These are phyloP conservation scores for Penicillium waksmanii DNA, from an alignment of 495 filamentous ascomycete species.

Conservation along the genomic window DNA sequence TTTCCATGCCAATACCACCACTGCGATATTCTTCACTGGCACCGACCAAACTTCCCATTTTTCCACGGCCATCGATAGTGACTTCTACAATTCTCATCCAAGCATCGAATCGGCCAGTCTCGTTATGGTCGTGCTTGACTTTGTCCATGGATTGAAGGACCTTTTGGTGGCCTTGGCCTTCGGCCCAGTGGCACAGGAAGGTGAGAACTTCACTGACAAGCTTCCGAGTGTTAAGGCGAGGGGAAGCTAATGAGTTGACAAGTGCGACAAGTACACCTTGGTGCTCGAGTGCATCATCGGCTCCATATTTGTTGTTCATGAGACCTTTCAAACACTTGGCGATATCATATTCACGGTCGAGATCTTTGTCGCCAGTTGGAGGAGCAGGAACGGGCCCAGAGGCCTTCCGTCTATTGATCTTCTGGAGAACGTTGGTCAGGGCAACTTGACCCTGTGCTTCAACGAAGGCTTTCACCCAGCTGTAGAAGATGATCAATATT, in stretches of 20 bases:
- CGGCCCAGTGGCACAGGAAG: slow-evolving; percentile 95
- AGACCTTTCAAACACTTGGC: slow-evolving; percentile 95
- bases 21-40: slow-evolving; percentile 96
- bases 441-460: slow-evolving; percentile 98
- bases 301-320: slow-evolving; percentile 99
- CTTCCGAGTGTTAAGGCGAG: slow-evolving; percentile 88
- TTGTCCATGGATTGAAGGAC: slow-evolving; percentile 92
- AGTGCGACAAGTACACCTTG: slow-evolving; percentile 88
- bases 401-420: slow-evolving; percentile 86
- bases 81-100: slow-evolving; percentile 99
- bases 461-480: slow-evolving; percentile 94
- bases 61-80: slow-evolving; percentile 93
- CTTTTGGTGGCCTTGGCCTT: slow-evolving; percentile 91
- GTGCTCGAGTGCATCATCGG: slow-evolving; percentile 93
- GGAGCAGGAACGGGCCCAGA: slow-evolving; percentile 71
- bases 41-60: slow-evolving; percentile 97
- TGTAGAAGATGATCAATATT: slow-evolving; percentile 25
- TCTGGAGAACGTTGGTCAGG: slow-evolving; percentile 87
- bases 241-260: slow-evolving; percentile 83
- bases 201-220: slow-evolving; percentile 96
- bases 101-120: slow-evolving; percentile 95
- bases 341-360: slow-evolving; percentile 96
- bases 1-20: slow-evolving; percentile 98
- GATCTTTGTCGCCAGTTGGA: slow-evolving; percentile 74
- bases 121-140: slow-evolving; percentile 84